A percentile compares a stretch with the other conserved stretches of the same genome.
Conservation (phyloP, 371 early-diverging fungal species). For the Globomyces sp. region DNA sequence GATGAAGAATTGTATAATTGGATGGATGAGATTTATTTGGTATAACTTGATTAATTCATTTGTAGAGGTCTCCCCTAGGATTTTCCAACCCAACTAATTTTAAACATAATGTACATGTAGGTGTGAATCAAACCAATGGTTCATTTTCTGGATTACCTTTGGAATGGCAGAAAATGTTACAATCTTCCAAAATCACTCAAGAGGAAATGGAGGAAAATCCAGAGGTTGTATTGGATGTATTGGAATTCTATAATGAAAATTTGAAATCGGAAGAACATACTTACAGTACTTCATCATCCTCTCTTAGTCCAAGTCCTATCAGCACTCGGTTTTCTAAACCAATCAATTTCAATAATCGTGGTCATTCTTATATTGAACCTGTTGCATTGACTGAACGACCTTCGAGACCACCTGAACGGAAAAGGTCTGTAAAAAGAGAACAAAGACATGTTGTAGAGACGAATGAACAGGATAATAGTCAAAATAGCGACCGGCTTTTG, state of each 20-base stretch:
- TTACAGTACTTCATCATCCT: no score
- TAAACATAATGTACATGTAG: constrained; percentile 94
- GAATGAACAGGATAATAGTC: no score
- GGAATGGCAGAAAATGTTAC: constrained; percentile 78
- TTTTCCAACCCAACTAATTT: constrained; percentile 92
- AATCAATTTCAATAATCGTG: no score
- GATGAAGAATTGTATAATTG: constrained; percentile 30
- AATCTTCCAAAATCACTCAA: constrained; percentile 81
- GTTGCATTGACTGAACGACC: no score
- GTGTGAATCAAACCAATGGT: constrained; percentile 93
- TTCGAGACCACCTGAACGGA: no score
- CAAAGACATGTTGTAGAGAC: no score
- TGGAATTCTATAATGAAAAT: constrained; percentile 84
- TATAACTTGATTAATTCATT: constrained; percentile 1
- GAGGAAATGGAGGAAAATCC: constrained; percentile 90
- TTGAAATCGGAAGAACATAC: not conserved
- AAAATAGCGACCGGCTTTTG: no score
- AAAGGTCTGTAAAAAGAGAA: no score
- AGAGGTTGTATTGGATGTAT: constrained; percentile 84
- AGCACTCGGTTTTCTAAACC: no score
- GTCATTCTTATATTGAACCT: no score
- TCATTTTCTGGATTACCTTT: constrained; percentile 67
- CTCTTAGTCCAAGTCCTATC: no score
- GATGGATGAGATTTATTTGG: constrained; percentile 33
- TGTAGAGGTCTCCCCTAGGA: constrained; percentile 78